Evolutionary conservation across 306 rosid species (phyloP).

Genomic region (Inga oerstediana): DNA sequence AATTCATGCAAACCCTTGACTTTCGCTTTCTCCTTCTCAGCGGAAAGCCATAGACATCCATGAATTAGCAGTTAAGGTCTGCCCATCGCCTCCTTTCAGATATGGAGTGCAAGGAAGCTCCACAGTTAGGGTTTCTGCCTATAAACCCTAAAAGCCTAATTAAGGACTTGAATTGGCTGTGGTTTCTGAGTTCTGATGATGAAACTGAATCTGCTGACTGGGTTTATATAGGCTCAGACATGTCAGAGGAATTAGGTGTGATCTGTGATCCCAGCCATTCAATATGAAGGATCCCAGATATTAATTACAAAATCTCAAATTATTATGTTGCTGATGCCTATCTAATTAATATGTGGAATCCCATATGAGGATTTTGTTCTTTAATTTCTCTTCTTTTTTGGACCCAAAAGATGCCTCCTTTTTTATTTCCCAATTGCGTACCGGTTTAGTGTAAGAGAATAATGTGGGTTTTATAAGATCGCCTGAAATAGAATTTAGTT

Average conservation of each 20-base stretch:
- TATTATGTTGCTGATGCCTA: neutral
- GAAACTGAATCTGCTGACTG: neutral
- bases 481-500: too few species aligned
- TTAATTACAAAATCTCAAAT: conserved; percentile 10
- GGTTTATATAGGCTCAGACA: conserved; percentile 20
- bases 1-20: conserved; percentile 12
- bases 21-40: neutral
- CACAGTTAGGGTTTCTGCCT: neutral
- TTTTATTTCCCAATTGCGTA: neutral
- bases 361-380: neutral
- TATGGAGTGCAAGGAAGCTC: neutral
- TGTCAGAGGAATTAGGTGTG: neutral
- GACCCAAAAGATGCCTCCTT: neutral
- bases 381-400: neutral
- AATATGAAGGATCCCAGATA: neutral
- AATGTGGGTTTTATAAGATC: too few species aligned
- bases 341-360: neutral
- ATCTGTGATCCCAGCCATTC: neutral
- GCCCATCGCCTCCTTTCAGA: neutral
- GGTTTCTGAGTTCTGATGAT: neutral
- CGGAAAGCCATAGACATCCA: neutral
- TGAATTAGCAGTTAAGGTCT: neutral
- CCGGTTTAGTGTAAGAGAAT: neutral
- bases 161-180: neutral
- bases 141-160: neutral